Percentiles rank a stretch among this genome's conserved stretches.
Conservation (phyloP, 1,139 yeast genomes). For the Yamadazyma blattariae region DNA sequence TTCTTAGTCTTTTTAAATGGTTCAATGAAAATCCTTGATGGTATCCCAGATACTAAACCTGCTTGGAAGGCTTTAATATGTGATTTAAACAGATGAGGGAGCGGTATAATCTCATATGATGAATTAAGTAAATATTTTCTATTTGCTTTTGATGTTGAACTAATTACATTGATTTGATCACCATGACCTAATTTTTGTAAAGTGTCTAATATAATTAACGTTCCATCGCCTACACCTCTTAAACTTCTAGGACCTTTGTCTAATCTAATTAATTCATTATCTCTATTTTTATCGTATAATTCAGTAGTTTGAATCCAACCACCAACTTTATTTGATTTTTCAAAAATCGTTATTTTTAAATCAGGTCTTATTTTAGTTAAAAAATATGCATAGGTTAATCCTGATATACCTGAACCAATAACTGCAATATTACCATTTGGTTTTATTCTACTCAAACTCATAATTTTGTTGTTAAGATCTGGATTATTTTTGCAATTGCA, state of each 20-base stretch:
- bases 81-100: slow-evolving; percentile 45
- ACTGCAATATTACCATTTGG: slow-evolving; percentile 54
- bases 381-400: slow-evolving; percentile 75
- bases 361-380: slow-evolving; percentile 71
- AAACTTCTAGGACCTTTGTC: slow-evolving; percentile 80
- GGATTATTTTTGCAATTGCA: not conserved
- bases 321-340: slow-evolving; percentile 54
- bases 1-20: slow-evolving; percentile 30
- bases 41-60: slow-evolving; percentile 33
- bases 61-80: slow-evolving; percentile 40
- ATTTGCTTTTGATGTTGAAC: slow-evolving; percentile 51
- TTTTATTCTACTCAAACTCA: slow-evolving; percentile 1
- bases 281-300: slow-evolving; percentile 6
- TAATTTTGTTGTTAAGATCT: no score
- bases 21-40: slow-evolving; percentile 38
- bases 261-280: slow-evolving; percentile 17
- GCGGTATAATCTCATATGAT: slow-evolving; percentile 41
- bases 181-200: slow-evolving; percentile 41
- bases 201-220: slow-evolving; percentile 58
- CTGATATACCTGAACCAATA: slow-evolving; percentile 87
- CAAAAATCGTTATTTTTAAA: slow-evolving; percentile 59
- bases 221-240: slow-evolving; percentile 67
- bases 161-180: slow-evolving; percentile 49
- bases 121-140: slow-evolving; percentile 54
- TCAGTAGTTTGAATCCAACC: slow-evolving; percentile 72